phyloP scores from a whole-genome alignment of 495 filamentous ascomycete genomes.

The Aspergillus biplanus region DNA sequence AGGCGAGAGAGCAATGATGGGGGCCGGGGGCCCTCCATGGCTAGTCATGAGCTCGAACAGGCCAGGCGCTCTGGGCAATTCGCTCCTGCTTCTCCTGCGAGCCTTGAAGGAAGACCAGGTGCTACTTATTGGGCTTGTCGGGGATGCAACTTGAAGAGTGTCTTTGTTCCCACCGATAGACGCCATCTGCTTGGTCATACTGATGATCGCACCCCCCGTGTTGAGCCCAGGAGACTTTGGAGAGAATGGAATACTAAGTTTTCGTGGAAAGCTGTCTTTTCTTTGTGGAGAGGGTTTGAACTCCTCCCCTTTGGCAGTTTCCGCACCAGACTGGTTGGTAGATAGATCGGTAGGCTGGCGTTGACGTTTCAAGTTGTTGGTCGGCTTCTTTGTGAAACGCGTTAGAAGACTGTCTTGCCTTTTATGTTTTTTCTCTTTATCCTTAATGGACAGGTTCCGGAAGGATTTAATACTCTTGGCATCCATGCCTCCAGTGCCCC shows the following conservation, averaged over 20 bases:
- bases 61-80: constrained; percentile 58
- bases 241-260: constrained; percentile 59
- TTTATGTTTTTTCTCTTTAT: constrained; percentile 42
- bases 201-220: constrained; percentile 59
- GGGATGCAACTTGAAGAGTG: constrained; percentile 50
- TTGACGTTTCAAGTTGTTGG: constrained; percentile 36
- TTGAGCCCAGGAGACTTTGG: constrained; percentile 64
- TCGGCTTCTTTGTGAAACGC: constrained; percentile 54
- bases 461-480: constrained; percentile 63
- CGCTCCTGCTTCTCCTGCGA: constrained; percentile 75
- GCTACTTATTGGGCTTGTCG: constrained; percentile 53
- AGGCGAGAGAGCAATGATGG: constrained; percentile 44
- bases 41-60: constrained; percentile 51
- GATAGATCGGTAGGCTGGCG: constrained; percentile 42
- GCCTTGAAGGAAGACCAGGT: constrained; percentile 56
- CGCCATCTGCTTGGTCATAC: constrained; percentile 63
- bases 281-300: constrained; percentile 29
- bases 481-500: constrained; percentile 70
- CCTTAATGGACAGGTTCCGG: constrained; percentile 62
- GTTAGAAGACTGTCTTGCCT: constrained; percentile 50
- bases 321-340: constrained; percentile 31
- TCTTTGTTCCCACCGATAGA: constrained; percentile 62
- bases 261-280: constrained; percentile 57
- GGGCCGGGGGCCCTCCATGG: constrained; percentile 53
- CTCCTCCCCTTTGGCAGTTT: constrained; percentile 39